Conservation (phyloP, 2,329 filamentous ascomycete species). For the Xylaria sp. region DNA sequence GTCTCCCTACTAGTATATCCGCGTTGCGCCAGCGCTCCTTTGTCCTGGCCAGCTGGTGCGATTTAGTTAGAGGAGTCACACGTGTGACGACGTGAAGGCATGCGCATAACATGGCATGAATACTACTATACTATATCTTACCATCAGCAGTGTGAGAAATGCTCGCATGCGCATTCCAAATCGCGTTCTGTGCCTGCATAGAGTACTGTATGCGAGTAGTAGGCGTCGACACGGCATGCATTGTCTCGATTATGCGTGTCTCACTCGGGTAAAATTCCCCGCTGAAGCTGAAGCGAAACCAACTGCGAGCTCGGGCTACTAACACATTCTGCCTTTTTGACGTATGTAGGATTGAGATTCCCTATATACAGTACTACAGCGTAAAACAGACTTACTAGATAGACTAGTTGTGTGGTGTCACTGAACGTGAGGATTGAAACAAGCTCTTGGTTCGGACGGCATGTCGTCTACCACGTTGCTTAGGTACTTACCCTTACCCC, state of each 20-base stretch:
- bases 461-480: background rate
- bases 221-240: constrained; percentile 2
- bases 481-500: background rate
- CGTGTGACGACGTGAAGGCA: constrained; percentile 11
- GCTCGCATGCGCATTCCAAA: constrained; percentile 11
- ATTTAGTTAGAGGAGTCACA: constrained; percentile 5
- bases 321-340: background rate
- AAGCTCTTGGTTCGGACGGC: background rate
- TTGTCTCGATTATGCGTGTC: constrained; percentile 23
- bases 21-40: background rate
- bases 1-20: background rate
- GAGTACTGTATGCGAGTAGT: background rate
- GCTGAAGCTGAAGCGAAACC: constrained; percentile 9
- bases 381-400: background rate
- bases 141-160: background rate
- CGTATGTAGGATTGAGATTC: background rate
- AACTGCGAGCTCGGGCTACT: background rate
- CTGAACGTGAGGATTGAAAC: background rate
- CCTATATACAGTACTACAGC: background rate
- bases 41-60: background rate
- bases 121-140: background rate
- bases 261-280: constrained; percentile 6
- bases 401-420: too few species aligned
- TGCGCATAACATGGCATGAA: constrained; percentile 19
- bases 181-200: constrained; percentile 5